Conservation (phyloP, 768 basidiomycete genomes). For the Gloeopeniophorella convolvens region DNA sequence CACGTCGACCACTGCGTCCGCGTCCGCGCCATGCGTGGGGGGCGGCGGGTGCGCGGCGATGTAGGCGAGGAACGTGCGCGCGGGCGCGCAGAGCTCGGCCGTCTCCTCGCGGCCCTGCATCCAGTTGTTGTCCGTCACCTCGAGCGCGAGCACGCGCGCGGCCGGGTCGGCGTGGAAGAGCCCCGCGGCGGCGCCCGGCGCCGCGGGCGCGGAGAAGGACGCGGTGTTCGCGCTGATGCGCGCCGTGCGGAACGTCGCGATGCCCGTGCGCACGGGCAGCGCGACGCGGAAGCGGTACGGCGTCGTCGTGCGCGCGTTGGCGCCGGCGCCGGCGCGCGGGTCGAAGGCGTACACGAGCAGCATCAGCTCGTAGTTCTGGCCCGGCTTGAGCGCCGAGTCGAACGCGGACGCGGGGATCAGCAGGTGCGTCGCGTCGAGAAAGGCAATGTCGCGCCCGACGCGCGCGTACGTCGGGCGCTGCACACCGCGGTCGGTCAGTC, state of each 20-base stretch:
- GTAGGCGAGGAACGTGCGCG: constrained; percentile 9
- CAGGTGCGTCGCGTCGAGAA: constrained; percentile 11
- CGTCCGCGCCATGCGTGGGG: background rate
- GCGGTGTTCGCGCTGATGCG: constrained; percentile 6
- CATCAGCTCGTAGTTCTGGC: constrained; percentile 3
- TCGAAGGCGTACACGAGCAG: constrained; percentile 3
- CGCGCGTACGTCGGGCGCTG: constrained; percentile 4
- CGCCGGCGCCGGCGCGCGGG: background rate
- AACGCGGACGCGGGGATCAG: constrained; percentile 1
- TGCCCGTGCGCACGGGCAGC: constrained; percentile 5
- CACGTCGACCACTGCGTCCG: background rate
- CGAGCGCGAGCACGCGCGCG: constrained; percentile 7
- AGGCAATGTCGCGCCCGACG: constrained; percentile 4
- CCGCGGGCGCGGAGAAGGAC: constrained; percentile 4
- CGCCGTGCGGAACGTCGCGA: background rate
- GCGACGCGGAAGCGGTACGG: constrained; percentile 6
- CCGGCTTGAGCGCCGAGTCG: constrained; percentile 4
- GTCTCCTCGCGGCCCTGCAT: background rate
- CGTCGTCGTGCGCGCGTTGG: background rate
- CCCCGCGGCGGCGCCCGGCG: background rate
- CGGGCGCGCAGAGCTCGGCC: constrained; percentile 1
- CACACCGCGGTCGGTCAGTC: background rate
- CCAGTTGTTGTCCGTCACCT: constrained; percentile 10
- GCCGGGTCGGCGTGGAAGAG: constrained; percentile 8
- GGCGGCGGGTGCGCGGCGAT: constrained; percentile 1